Percentiles rank a stretch among this genome's conserved stretches.
Evolutionary conservation across 306 rosid genomes (phyloP).

Genomic region (Mimosa pudica): DNA sequence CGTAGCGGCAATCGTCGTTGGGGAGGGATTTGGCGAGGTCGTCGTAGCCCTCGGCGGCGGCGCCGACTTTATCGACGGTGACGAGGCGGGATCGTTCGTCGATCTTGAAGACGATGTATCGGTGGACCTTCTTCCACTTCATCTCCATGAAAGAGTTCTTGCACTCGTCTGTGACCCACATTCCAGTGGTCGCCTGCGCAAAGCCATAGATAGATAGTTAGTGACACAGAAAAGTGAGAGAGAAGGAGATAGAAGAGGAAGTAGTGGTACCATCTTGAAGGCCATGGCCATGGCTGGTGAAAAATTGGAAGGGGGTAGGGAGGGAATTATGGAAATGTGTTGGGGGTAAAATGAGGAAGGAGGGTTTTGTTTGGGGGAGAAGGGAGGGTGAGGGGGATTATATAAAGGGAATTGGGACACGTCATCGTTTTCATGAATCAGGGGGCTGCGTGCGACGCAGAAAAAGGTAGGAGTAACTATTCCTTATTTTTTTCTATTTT

Average conservation of each 20-base stretch:
- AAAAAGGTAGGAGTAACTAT: constrained; percentile 6
- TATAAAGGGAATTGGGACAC: not conserved
- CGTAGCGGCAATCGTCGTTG: constrained; percentile 86
- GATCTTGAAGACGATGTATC: constrained; percentile 95
- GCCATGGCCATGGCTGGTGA: constrained; percentile 96
- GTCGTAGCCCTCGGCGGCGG: constrained; percentile 77
- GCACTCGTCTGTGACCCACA: constrained; percentile 99
- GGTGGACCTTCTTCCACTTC: constrained; percentile 97
- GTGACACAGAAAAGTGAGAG: not conserved
- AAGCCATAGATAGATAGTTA: too few relatives aligned
- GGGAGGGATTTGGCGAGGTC: constrained; percentile 93
- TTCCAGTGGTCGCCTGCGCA: constrained; percentile 89
- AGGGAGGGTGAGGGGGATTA: not conserved
- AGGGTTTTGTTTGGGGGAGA: constrained; percentile 28
- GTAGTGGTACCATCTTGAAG: constrained; percentile 81
- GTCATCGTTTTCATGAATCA: not conserved
- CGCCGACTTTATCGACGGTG: constrained; percentile 93
- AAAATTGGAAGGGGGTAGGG: constrained; percentile 16
- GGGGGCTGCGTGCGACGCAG: not conserved
- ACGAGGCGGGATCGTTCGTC: constrained; percentile 84
- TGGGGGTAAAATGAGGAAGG: not conserved
- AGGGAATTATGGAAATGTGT: not conserved
- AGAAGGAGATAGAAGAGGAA: not conserved
- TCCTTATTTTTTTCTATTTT: constrained; percentile 33
- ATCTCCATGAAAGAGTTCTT: constrained; percentile 96